A percentile compares a stretch with the other conserved stretches of the same genome.
phyloP scores from a whole-genome alignment of 2,329 filamentous ascomycete genomes.

The Paracorniculantispora psalliotae region DNA sequence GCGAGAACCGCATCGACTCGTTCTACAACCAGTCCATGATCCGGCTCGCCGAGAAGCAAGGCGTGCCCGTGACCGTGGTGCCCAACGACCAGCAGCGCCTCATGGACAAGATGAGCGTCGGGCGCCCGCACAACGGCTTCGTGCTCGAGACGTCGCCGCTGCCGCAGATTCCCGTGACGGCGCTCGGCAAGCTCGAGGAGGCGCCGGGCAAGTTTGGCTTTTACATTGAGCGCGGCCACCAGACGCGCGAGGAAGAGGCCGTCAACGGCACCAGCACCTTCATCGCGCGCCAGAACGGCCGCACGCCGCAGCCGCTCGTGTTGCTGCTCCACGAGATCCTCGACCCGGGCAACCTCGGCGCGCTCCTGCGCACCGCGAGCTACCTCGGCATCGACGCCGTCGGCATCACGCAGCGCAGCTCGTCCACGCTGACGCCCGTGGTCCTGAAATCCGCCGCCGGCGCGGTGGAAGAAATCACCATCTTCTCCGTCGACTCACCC shows the following conservation, averaged over 20 bases:
- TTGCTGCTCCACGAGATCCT: slow-evolving; percentile 71
- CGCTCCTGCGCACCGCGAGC: slow-evolving; percentile 79
- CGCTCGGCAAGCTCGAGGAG: slow-evolving; percentile 47
- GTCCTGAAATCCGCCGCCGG: slow-evolving; percentile 85
- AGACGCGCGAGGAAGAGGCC: slow-evolving; percentile 66
- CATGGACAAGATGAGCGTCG: slow-evolving; percentile 77
- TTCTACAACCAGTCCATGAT: slow-evolving; percentile 41
- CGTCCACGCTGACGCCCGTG: slow-evolving; percentile 68
- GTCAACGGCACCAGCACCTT: slow-evolving; percentile 67
- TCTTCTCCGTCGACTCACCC: slow-evolving; percentile 66
- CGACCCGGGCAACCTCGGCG: slow-evolving; percentile 87
- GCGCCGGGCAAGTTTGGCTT: slow-evolving; percentile 47
- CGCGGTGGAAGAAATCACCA: slow-evolving; percentile 71
- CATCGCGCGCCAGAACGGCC: slow-evolving; percentile 25
- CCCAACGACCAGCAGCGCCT: slow-evolving; percentile 57
- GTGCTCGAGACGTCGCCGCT: slow-evolving; percentile 83
- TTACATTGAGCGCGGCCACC: slow-evolving; percentile 55
- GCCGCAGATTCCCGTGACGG: slow-evolving; percentile 62
- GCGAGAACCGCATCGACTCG: slow-evolving; percentile 48
- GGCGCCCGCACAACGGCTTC: slow-evolving; percentile 84
- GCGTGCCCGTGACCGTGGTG: slow-evolving; percentile 55
- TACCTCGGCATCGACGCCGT: slow-evolving; percentile 89
- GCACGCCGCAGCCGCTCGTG: slow-evolving; percentile 58
- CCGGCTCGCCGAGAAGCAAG: slow-evolving; percentile 41
- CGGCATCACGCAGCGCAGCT: slow-evolving; percentile 67